Base-by-base conservation (phyloP, 352 stramenopile species). In the Phytophthora cryptogea region DNA sequence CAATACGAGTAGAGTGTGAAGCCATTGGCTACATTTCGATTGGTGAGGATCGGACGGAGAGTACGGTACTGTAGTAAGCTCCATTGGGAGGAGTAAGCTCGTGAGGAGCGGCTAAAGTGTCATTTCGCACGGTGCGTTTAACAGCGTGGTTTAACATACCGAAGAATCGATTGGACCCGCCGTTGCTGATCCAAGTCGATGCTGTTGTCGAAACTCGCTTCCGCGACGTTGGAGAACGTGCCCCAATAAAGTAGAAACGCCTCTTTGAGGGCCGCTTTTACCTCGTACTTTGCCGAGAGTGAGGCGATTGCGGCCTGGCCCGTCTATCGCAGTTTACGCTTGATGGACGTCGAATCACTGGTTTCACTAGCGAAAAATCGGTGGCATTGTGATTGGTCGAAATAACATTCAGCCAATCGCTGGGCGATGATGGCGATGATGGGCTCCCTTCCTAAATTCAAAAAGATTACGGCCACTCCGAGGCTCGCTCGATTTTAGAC, bases 251-350 rank as follows among this genome's bases (percentile, higher is more conserved):
- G 4, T 14, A 37, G 4, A 37, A 3, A 1, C 32, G 11, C 36
- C 36, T 42, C 36, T 23, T 42, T 42, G 36, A 42, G 36, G 36
- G 4, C 6, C 3, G 8, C 9, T 9, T 8, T 23, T 42, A 42
- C 13, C 36, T 42, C 36, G 36, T 42, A 42, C 36, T 42, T 42
- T 42, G 36, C 14, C 47, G 28, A 55, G 44, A 11, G 30, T 42
- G 40, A 61, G 23, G 16, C 33, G 57, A 66, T 66, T 66, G 58
- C 58, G 58, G 50, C 42, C 6, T 10, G 8, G 17, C 42, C 50
- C 8, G 50, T 17, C 51, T 66, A 28, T 61, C 37, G 33, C 28
- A 11, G 51, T 41, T 66, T 66, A 66, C 58, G 58, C 51, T 61
- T 54, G 35, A 54, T 54, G 52, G 31, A 31, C 35, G 36, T 31